A percentile compares a stretch with the other conserved stretches of the same genome.
phyloP scores from a whole-genome alignment of 192 early-diverging fungal genomes.

The Jimgerdemannia lactiflua region DNA sequence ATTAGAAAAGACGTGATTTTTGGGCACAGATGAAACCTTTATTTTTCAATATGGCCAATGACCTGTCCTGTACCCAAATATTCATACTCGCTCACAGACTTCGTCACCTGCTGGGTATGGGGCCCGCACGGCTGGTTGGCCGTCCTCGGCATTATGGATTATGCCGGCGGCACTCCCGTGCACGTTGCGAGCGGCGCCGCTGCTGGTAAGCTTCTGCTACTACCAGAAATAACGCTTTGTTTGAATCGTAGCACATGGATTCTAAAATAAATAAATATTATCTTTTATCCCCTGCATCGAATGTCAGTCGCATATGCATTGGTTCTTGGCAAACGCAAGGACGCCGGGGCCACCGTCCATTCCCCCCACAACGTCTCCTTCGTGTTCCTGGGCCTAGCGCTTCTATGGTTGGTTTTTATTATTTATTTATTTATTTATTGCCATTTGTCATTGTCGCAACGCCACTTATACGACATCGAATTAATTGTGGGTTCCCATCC shows the following conservation, averaged over 20 bases:
- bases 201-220: too few species aligned
- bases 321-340: slow-evolving; percentile 78
- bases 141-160: slow-evolving; percentile 75
- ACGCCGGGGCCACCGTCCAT: slow-evolving; percentile 57
- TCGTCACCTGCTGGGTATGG: slow-evolving; percentile 85
- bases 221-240: slow-evolving; percentile 38
- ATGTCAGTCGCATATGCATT: slow-evolving; percentile 69
- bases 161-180: slow-evolving; percentile 88
- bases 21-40: background rate
- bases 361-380: slow-evolving; percentile 81
- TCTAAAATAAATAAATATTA: too few species aligned
- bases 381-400: slow-evolving; percentile 77
- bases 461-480: slow-evolving; percentile 30
- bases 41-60: background rate
- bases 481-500: too few species aligned
- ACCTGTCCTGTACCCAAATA: slow-evolving; percentile 4
- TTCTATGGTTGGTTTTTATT: slow-evolving; percentile 92
- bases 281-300: background rate
- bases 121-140: slow-evolving; percentile 75
- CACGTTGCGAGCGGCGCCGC: slow-evolving; percentile 69
- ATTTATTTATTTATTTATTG: slow-evolving; percentile 41
- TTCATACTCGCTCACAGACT: slow-evolving; percentile 24
- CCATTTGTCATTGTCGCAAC: too few species aligned
- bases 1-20: slow-evolving; percentile 1
- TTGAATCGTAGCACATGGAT: slow-evolving; percentile 12